Base-by-base conservation (phyloP, 2,329 filamentous ascomycete species). In the Ascochyta lentis region DNA sequence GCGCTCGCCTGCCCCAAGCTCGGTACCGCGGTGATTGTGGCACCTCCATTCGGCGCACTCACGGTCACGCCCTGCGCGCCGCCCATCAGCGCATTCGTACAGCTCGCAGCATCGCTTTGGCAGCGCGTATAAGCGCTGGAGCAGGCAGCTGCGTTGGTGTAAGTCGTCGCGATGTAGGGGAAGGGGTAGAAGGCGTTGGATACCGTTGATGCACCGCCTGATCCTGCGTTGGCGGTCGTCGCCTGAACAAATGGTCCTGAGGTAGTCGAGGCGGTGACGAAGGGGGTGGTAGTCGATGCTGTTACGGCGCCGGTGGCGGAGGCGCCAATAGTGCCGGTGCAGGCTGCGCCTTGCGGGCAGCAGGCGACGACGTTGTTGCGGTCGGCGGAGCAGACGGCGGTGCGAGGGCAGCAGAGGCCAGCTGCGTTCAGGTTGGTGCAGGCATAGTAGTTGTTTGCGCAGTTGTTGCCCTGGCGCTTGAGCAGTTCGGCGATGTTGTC, bases 311-410 rank as follows among this genome's bases (percentile, higher is more conserved):
- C 54, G 43, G 56, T 37, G 4, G 47, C 43, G 13, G 42, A 41
- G n/a, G 62, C 51, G 24, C 53, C 64, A 31, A 87, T 77, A 8
- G 77, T 80, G 2, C 86, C 86, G 0, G 85, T 87, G 66, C 86
- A 88, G 26, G 76, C 80, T 13, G 82, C 81, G 46, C 82, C 80
- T 24, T 74, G 78, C 0, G 84, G 84, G 73, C 86, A 88, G 77
- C 86, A 88, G 23, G 85, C 86, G 49, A 87, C 81, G 58, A 86
- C 78, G 49, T 84, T 79, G 34, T 79, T 82, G 37, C 74, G 72
- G 71, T 88, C 86, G 46, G 80, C 78, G 38, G 81, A 80, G 75
- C 86, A 88, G 53, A 79, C 77, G 22, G 83, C 80, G 44, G 77
- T 78, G 37, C 76, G 72, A 31, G 75, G 76, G 71, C 86, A 88